These are phyloP conservation scores for Skeletonema marinoi DNA, from an alignment of 108 stramenopile genomes.

Conservation along the genomic window DNA sequence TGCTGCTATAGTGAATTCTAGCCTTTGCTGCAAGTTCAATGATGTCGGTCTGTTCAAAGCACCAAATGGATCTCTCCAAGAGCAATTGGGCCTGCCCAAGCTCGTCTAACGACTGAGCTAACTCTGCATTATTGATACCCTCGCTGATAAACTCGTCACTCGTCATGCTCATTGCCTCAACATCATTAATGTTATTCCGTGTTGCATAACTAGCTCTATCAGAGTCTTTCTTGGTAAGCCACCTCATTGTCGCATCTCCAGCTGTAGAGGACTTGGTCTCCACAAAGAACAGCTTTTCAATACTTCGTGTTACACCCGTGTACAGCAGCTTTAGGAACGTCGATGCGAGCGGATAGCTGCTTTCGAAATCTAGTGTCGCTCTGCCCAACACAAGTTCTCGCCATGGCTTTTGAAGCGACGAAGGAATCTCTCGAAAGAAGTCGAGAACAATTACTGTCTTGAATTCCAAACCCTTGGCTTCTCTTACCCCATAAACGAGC, in stretches of 20 bases:
- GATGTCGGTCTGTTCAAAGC: constrained; percentile 40
- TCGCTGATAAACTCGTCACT: constrained; percentile 33
- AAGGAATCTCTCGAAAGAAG: constrained; percentile 45
- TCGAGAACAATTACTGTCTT: constrained; percentile 52
- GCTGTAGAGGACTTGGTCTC: constrained; percentile 44
- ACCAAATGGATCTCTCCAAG: constrained; percentile 41
- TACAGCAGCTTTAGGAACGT: constrained; percentile 54
- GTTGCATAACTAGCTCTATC: constrained; percentile 24
- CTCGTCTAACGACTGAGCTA: constrained; percentile 24
- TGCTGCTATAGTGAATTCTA: constrained; percentile 28
- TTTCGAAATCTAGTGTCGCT: constrained; percentile 2
- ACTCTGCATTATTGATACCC: constrained; percentile 38
- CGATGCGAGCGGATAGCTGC: constrained; percentile 38
- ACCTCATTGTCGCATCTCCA: constrained; percentile 42
- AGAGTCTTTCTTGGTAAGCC: background rate
- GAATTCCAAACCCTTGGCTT: constrained; percentile 62
- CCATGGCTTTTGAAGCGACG: constrained; percentile 45
- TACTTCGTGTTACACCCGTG: constrained; percentile 54
- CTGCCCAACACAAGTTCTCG: constrained; percentile 34
- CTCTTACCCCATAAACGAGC: constrained; percentile 49
- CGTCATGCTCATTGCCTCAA: constrained; percentile 37
- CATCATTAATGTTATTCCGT: constrained; percentile 22
- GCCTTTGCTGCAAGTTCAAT: constrained; percentile 34
- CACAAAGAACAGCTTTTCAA: constrained; percentile 50
- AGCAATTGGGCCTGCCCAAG: background rate